phyloP scores from a whole-genome alignment of 495 filamentous ascomycete species.

The Staphylotrichum longicolle region DNA sequence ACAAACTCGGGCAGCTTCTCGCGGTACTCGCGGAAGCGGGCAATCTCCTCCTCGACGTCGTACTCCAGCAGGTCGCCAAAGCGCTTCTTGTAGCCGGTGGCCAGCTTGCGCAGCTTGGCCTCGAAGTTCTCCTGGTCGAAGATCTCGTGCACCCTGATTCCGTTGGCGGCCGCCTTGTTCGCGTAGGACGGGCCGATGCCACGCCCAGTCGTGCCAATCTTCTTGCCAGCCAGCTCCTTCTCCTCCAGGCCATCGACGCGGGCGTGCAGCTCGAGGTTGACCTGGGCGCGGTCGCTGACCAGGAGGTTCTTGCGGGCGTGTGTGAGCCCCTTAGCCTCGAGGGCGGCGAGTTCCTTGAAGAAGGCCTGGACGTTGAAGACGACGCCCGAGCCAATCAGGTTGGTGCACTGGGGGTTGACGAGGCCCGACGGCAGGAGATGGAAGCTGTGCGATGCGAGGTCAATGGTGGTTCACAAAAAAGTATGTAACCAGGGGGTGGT shows the following conservation, averaged over 20 bases:
- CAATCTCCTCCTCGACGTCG: conserved; percentile 77
- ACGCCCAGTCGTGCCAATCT: conserved; percentile 57
- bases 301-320: conserved; percentile 66
- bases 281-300: conserved; percentile 76
- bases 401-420: conserved; percentile 70
- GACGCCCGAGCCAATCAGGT: conserved; percentile 81
- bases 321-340: conserved; percentile 69
- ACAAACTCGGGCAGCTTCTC: conserved; percentile 63
- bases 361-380: conserved; percentile 76
- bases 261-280: conserved; percentile 81
- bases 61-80: conserved; percentile 75
- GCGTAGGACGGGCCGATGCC: conserved; percentile 82
- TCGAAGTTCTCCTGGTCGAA: conserved; percentile 69
- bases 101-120: conserved; percentile 64
- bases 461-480: too few relatives aligned
- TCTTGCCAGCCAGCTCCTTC: conserved; percentile 59
- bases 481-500: background rate
- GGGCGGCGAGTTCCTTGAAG: conserved; percentile 76
- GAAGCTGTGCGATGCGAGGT: conserved; percentile 42
- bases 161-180: conserved; percentile 73
- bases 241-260: conserved; percentile 82
- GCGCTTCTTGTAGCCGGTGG: conserved; percentile 63
- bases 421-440: conserved; percentile 68
- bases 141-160: conserved; percentile 73
- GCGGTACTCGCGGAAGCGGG: conserved; percentile 61